Evolutionary conservation across 139 green algal genomes (phyloP).

Genomic region (Chlorella sp.): DNA sequence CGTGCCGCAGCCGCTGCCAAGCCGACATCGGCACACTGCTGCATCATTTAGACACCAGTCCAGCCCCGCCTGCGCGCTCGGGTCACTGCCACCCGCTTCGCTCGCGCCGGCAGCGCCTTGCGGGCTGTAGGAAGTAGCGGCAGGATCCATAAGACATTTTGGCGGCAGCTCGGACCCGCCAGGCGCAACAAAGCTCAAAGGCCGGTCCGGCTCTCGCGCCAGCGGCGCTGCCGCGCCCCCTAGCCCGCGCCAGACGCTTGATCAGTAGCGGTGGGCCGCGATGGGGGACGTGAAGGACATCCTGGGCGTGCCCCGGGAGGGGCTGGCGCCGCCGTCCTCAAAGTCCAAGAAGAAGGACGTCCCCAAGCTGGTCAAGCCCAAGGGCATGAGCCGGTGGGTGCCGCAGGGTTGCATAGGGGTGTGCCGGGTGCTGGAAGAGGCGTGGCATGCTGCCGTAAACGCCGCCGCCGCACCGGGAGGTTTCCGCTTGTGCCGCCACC

Average conservation of each 20-base stretch:
- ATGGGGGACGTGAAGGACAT: slow-evolving; percentile 94
- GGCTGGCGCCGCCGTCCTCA: slow-evolving; percentile 24
- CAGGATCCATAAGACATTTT: too few relatives aligned
- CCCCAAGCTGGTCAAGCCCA: slow-evolving; percentile 62
- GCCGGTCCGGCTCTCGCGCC: not conserved
- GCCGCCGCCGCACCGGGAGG: too few relatives aligned
- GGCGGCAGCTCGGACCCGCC: too few relatives aligned
- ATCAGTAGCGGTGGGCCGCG: not conserved
- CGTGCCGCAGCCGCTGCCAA: too few relatives aligned
- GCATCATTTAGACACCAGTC: too few relatives aligned
- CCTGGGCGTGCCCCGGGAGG: slow-evolving; percentile 70
- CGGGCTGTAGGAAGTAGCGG: too few relatives aligned
- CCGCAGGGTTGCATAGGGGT: not conserved
- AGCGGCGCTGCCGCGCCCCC: not conserved
- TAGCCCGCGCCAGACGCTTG: not conserved
- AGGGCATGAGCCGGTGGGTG: slow-evolving; percentile 75
- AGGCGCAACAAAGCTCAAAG: too few relatives aligned
- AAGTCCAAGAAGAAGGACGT: slow-evolving; percentile 70
- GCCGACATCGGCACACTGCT: too few relatives aligned
- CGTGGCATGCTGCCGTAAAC: too few relatives aligned
- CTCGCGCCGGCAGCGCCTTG: too few relatives aligned
- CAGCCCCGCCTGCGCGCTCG: too few relatives aligned
- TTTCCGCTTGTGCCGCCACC: not conserved
- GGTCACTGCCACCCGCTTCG: too few relatives aligned
- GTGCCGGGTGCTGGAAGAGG: not conserved